These are phyloP conservation scores for Rubia tinctorum DNA, from an alignment of 305 asterid genomes.

Conservation along the genomic window DNA sequence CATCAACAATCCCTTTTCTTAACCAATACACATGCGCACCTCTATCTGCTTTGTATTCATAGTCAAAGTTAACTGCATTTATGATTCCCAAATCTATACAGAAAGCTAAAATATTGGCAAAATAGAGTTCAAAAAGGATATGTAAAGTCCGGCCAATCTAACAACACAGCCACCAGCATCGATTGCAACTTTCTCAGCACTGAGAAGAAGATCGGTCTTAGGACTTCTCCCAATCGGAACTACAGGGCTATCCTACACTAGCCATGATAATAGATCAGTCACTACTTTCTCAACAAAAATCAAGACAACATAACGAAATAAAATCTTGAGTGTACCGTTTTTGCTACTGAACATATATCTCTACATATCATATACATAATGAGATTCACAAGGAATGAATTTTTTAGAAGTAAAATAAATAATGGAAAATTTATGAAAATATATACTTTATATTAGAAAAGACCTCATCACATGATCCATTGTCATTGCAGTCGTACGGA, in stretches of 20 bases:
- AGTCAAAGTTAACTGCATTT: slow-evolving; percentile 47
- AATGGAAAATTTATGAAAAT: slow-evolving; percentile 13
- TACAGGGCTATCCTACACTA: slow-evolving; percentile 64
- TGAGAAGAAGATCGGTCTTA: slow-evolving; percentile 78
- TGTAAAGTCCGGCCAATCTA: slow-evolving; percentile 97
- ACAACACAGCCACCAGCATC: slow-evolving; percentile 84
- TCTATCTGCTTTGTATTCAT: slow-evolving; percentile 68
- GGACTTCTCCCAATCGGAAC: slow-evolving; percentile 93
- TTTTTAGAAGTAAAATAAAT: not conserved
- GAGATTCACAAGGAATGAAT: slow-evolving; percentile 4
- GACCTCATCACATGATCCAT: slow-evolving; percentile 94
- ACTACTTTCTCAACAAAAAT: not conserved
- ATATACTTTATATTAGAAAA: slow-evolving; percentile 25
- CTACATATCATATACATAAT: not conserved
- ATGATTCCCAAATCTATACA: not conserved
- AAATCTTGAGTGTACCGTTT: no score
- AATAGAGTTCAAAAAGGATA: slow-evolving; percentile 56
- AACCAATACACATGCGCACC: slow-evolving; percentile 91
- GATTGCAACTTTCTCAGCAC: slow-evolving; percentile 72
- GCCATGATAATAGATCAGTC: slow-evolving; percentile 11
- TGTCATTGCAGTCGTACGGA: slow-evolving; percentile 79
- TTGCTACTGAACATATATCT: no score
- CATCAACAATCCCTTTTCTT: slow-evolving; percentile 65
- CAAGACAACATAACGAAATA: no score
- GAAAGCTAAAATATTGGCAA: not conserved